Evolutionary conservation across 352 stramenopile genomes (phyloP).

Genomic region (Globisporangium iwayamae): DNA sequence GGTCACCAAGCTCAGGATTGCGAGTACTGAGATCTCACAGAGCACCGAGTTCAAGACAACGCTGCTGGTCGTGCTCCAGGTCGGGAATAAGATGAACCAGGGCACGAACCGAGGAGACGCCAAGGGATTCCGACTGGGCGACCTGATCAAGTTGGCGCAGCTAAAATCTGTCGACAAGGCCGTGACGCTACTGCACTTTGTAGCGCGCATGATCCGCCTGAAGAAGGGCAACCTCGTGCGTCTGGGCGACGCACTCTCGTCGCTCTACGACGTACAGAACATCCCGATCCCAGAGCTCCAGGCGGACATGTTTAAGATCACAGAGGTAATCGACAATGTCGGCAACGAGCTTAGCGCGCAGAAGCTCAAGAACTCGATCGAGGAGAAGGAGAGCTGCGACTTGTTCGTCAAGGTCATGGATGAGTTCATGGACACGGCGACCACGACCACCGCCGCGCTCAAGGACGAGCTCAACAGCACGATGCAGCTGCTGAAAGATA

Average conservation of each 20-base stretch:
- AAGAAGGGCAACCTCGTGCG: conserved; percentile 67
- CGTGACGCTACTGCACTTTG: conserved; percentile 69
- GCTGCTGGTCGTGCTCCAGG: conserved; percentile 65
- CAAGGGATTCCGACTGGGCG: conserved; percentile 65
- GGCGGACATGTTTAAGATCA: conserved; percentile 62
- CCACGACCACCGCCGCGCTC: conserved; percentile 23
- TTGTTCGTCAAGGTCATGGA: conserved; percentile 65
- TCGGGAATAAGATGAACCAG: conserved; percentile 87
- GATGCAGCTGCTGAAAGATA: conserved; percentile 44
- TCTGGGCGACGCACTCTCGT: conserved; percentile 56
- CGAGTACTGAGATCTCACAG: conserved; percentile 54
- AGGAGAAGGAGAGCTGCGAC: conserved; percentile 58
- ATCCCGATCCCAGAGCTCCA: conserved; percentile 74
- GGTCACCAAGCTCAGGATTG: conserved; percentile 52
- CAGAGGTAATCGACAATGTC: conserved; percentile 57
- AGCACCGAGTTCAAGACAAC: conserved; percentile 70
- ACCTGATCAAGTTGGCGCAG: conserved; percentile 68
- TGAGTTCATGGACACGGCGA: conserved; percentile 49
- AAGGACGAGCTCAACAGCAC: conserved; percentile 50
- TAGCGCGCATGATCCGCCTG: conserved; percentile 60
- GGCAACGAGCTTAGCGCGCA: conserved; percentile 61
- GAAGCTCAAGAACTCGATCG: conserved; percentile 72
- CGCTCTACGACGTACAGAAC: conserved; percentile 74
- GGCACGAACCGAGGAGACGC: conserved; percentile 59
- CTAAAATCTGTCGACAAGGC: conserved; percentile 62